These are phyloP conservation scores for Cinnamomum chago DNA, from an alignment of 164 flowering plant genomes.

Conservation along the genomic window DNA sequence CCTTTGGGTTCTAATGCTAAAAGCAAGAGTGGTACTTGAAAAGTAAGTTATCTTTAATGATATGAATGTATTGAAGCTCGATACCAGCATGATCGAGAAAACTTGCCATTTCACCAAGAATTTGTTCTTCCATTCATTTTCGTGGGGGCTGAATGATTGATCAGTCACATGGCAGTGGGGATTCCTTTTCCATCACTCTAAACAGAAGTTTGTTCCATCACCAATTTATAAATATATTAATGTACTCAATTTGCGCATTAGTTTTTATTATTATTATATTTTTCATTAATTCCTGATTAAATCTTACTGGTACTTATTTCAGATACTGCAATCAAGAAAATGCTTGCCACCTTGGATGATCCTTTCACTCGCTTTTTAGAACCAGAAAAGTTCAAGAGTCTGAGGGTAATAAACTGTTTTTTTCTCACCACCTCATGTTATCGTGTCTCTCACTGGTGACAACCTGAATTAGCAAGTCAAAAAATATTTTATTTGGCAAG, in stretches of 20 bases:
- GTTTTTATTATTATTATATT: background rate
- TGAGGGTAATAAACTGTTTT: slow-evolving; percentile 59
- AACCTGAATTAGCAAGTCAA: slow-evolving; percentile 1
- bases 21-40: background rate
- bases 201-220: background rate
- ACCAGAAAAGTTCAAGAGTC: slow-evolving; percentile 81
- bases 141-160: too few species aligned
- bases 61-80: too few species aligned
- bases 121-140: too few species aligned
- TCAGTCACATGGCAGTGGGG: background rate
- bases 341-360: slow-evolving; percentile 89
- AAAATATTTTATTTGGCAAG: background rate
- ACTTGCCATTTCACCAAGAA: too few species aligned
- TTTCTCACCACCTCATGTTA: slow-evolving; percentile 4
- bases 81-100: too few species aligned
- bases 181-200: background rate
- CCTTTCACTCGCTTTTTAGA: slow-evolving; percentile 95
- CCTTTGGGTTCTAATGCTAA: background rate
- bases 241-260: background rate
- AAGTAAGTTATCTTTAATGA: background rate
- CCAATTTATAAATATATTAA: background rate
- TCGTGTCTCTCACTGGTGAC: background rate
- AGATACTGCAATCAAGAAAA: slow-evolving; percentile 91
- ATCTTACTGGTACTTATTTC: slow-evolving; percentile 15
- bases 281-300: background rate